Conservation (phyloP, 208 protist species). For the Trypanosoma grayi region DNA sequence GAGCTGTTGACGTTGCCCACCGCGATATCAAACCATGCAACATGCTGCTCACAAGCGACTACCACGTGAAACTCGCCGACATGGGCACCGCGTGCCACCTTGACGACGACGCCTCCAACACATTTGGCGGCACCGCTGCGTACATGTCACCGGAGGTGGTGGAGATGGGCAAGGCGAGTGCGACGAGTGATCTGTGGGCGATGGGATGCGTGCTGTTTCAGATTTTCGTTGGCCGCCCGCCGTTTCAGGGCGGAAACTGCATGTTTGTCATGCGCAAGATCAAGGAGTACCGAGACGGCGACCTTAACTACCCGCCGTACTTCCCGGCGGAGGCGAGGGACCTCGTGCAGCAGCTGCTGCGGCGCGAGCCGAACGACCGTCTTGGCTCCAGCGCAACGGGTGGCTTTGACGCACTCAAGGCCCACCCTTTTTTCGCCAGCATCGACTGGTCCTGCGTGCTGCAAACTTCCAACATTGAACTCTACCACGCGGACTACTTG, state of each 20-base stretch:
- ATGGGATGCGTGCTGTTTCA: conserved; percentile 78
- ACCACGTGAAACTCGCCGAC: conserved; percentile 76
- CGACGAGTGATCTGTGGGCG: conserved; percentile 85
- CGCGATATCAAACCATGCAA: conserved; percentile 86
- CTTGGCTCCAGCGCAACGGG: conserved; percentile 64
- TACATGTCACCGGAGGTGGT: conserved; percentile 80
- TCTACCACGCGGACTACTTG: conserved; percentile 41
- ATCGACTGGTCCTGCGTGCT: conserved; percentile 64
- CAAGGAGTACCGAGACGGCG: conserved; percentile 29
- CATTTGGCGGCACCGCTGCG: conserved; percentile 60
- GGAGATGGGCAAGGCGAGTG: conserved; percentile 48
- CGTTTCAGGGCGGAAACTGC: conserved; percentile 52
- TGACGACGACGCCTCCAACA: conserved; percentile 39
- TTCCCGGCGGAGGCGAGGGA: conserved; percentile 62
- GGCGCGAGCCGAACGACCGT: conserved; percentile 54
- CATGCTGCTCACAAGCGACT: conserved; percentile 72
- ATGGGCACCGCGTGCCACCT: conserved; percentile 75
- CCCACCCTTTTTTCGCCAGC: conserved; percentile 80
- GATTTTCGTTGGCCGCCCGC: conserved; percentile 50
- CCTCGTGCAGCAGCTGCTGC: conserved; percentile 78
- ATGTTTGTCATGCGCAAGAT: conserved; percentile 68
- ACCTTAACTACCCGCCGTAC: conserved; percentile 27
- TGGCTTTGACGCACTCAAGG: conserved; percentile 78
- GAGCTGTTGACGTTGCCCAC: conserved; percentile 66
- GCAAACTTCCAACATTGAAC: conserved; percentile 42